Conservation (phyloP, 257 asterid species). For the Paraleonurus japonicus region DNA sequence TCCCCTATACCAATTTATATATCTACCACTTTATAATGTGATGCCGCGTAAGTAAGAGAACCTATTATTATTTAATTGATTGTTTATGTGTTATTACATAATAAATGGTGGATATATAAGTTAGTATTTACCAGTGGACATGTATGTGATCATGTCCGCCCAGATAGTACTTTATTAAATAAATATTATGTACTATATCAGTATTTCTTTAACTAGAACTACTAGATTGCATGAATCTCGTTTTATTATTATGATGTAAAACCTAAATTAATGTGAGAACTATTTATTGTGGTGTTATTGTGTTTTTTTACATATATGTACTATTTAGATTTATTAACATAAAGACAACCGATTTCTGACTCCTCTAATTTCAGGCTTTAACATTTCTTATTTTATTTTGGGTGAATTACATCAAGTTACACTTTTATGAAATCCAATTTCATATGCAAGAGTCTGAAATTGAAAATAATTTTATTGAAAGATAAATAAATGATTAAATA, state of each 20-base stretch:
- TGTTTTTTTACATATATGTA: no score
- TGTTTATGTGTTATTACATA: no score
- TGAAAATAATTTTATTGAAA: not conserved
- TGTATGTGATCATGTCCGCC: no score
- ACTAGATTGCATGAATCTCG: not conserved
- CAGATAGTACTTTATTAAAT: slow-evolving; percentile 7
- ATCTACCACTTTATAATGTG: no score
- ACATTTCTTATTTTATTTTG: not conserved
- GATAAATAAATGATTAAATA: not conserved
- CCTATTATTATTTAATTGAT: no score
- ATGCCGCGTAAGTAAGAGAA: no score
- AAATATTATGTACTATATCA: not conserved
- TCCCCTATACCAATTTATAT: no score
- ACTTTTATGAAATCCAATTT: not conserved
- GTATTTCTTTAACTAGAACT: not conserved
- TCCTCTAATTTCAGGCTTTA: not conserved
- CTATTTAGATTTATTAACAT: no score
- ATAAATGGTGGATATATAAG: no score
- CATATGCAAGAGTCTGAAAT: not conserved
- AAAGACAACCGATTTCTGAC: no score
- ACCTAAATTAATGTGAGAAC: not conserved
- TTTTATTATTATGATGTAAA: not conserved
- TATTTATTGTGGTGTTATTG: not conserved
- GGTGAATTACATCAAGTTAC: not conserved
- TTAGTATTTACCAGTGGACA: no score